These are phyloP conservation scores for Blastobotrys persicus DNA, from an alignment of 1,139 yeast genomes.

Conservation along the genomic window DNA sequence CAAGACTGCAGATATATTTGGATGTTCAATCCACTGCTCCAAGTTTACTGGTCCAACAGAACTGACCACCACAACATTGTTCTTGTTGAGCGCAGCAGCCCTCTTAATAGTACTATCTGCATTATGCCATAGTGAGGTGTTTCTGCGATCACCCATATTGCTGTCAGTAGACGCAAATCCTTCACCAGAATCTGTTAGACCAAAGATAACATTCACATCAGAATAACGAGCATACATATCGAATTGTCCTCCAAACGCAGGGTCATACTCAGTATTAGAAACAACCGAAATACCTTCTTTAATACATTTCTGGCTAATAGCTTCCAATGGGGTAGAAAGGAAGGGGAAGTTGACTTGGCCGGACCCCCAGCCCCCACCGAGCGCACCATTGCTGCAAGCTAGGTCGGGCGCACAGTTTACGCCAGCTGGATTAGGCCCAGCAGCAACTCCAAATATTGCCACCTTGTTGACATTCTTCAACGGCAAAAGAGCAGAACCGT, in stretches of 20 bases:
- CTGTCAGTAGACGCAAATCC: conserved; percentile 45
- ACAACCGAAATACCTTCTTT: conserved; percentile 24
- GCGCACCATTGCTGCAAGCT: conserved; percentile 16
- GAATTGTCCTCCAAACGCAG: conserved; percentile 34
- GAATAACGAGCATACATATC: conserved; percentile 43
- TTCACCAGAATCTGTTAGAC: conserved; percentile 51
- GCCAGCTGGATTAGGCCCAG: conserved; percentile 12
- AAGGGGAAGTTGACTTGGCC: conserved; percentile 14
- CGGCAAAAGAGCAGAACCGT: background rate
- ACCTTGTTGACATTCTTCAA: conserved; percentile 1
- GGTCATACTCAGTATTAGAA: conserved; percentile 22
- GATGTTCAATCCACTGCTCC: conserved; percentile 58
- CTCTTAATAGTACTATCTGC: conserved; percentile 54
- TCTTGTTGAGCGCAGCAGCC: conserved; percentile 50
- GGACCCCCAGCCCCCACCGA: conserved; percentile 21
- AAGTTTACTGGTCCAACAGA: conserved; percentile 61
- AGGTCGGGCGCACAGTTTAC: conserved; percentile 13
- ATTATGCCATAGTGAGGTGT: conserved; percentile 57
- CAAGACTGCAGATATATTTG: conserved; percentile 56
- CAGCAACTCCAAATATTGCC: background rate
- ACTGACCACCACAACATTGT: conserved; percentile 57
- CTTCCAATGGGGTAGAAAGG: conserved; percentile 16
- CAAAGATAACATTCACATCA: conserved; percentile 54
- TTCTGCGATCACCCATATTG: conserved; percentile 52
- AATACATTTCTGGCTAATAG: conserved; percentile 17